Evolutionary conservation across 2,329 filamentous ascomycete species (phyloP).

Genomic region (Aulographum hederae): DNA sequence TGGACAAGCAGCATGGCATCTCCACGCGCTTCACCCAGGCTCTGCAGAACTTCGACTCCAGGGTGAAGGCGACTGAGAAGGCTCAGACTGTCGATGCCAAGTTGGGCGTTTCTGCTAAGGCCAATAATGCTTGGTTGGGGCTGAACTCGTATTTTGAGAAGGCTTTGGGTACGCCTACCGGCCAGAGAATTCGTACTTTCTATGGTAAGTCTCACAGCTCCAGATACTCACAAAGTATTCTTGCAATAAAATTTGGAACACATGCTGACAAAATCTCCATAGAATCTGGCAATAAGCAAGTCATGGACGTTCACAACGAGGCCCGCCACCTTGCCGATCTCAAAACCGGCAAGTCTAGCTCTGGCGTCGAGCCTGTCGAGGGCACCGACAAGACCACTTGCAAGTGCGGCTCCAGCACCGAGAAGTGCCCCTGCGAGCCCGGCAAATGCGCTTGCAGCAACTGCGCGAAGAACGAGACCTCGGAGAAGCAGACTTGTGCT

Average conservation of each 20-base stretch:
- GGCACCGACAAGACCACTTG: constrained; percentile 26
- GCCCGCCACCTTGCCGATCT: constrained; percentile 74
- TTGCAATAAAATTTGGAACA: neutral
- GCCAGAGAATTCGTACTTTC: constrained; percentile 73
- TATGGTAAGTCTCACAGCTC: constrained; percentile 47
- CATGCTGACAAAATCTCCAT: neutral
- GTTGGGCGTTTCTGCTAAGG: constrained; percentile 64
- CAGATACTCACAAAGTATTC: too few relatives aligned
- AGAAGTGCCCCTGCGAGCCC: constrained; percentile 25
- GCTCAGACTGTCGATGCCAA: constrained; percentile 69
- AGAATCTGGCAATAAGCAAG: constrained; percentile 62
- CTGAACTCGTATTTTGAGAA: constrained; percentile 88
- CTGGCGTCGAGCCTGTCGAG: constrained; percentile 18
- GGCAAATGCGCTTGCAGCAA: constrained; percentile 28
- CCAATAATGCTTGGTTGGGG: constrained; percentile 46
- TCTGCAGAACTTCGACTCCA: constrained; percentile 59
- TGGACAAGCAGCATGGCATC: constrained; percentile 82
- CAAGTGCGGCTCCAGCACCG: constrained; percentile 25
- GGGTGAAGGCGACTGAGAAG: constrained; percentile 75
- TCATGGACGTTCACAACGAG: constrained; percentile 84
- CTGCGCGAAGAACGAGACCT: constrained; percentile 30
- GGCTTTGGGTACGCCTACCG: constrained; percentile 70
- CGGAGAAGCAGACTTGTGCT: too few relatives aligned
- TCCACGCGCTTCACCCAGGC: constrained; percentile 61
- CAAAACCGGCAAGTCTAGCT: constrained; percentile 41